Evolutionary conservation across 2,329 filamentous ascomycete genomes (phyloP).

Genomic region (Sphaerulina vaccinii): DNA sequence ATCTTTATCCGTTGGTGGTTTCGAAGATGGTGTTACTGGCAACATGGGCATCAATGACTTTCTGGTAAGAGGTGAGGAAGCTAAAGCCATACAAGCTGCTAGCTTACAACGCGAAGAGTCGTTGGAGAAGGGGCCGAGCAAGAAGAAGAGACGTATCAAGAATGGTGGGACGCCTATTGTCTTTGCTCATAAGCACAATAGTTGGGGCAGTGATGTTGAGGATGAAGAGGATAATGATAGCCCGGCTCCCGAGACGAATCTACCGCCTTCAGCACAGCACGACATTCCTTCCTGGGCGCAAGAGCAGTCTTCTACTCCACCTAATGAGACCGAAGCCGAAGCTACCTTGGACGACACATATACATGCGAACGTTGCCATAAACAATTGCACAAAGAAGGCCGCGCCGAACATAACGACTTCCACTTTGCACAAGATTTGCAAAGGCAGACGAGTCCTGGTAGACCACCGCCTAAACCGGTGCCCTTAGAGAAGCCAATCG

Average conservation of each 20-base stretch:
- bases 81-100: constrained; percentile 46
- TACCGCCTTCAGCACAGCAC: constrained; percentile 14
- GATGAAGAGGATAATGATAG: constrained; percentile 10
- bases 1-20: constrained; percentile 83
- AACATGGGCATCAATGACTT: constrained; percentile 87
- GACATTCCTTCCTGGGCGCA: constrained; percentile 21
- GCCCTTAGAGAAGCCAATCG: constrained; percentile 13
- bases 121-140: constrained; percentile 27
- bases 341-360: constrained; percentile 36
- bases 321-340: background rate
- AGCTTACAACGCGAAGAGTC: constrained; percentile 26
- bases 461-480: constrained; percentile 26
- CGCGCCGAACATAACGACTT: constrained; percentile 83
- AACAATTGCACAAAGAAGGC: constrained; percentile 55
- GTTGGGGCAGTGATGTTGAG: constrained; percentile 21
- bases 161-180: constrained; percentile 39
- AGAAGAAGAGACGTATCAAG: constrained; percentile 40
- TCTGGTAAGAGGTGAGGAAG: constrained; percentile 66
- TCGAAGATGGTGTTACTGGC: constrained; percentile 80
- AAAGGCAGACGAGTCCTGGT: constrained; percentile 54
- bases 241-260: background rate
- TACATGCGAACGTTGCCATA: constrained; percentile 66
- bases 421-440: constrained; percentile 88
- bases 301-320: background rate
- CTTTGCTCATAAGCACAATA: constrained; percentile 33